Evolutionary conservation across 2,329 filamentous ascomycete genomes (phyloP).

Genomic region (Aspergillus pseudoviridinutans): DNA sequence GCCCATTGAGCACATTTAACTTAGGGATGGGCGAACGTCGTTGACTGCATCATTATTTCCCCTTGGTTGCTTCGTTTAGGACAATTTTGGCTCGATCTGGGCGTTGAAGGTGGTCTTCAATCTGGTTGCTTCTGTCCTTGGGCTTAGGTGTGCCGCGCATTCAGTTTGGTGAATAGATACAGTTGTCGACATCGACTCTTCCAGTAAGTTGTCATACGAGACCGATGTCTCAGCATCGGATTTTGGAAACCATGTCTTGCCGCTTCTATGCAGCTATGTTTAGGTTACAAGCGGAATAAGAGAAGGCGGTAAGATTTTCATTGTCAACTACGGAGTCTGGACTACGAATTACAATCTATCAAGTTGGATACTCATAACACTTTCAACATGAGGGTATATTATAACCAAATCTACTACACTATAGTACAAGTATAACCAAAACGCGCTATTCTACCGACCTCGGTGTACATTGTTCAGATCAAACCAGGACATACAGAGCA

Average conservation of each 20-base stretch:
- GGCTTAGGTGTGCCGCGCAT: background rate
- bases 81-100: background rate
- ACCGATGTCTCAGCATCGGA: background rate
- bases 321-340: background rate
- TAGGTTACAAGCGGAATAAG: background rate
- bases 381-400: background rate
- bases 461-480: constrained; percentile 20
- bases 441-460: constrained; percentile 6
- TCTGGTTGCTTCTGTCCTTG: background rate
- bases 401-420: background rate
- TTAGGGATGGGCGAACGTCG: background rate
- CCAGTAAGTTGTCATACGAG: background rate
- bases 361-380: background rate
- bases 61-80: background rate
- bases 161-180: background rate
- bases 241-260: background rate
- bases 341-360: background rate
- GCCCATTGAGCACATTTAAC: constrained; percentile 67
- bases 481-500: constrained; percentile 56
- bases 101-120: background rate
- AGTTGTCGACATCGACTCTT: background rate
- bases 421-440: background rate
- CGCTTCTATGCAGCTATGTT: background rate
- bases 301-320: background rate
- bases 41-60: background rate